Conservation (phyloP, 345 rosid genomes). For the Erucastrum elatum region DNA sequence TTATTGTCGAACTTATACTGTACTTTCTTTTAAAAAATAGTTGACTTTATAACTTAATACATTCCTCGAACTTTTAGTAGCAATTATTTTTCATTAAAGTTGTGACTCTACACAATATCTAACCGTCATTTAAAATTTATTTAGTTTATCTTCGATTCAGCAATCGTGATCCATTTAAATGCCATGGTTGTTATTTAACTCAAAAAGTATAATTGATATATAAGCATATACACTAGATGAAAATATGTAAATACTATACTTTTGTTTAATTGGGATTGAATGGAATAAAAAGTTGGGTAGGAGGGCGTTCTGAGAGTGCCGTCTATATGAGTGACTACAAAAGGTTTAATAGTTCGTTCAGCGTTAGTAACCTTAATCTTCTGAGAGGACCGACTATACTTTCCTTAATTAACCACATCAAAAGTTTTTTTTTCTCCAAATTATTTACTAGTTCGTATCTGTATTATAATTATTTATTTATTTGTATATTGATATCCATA, state of each 20-base stretch:
- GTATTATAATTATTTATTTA: not conserved
- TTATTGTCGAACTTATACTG: not conserved
- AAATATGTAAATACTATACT: not conserved
- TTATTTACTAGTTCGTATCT: not conserved
- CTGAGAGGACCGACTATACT: slow-evolving; percentile 15
- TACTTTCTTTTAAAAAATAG: not conserved
- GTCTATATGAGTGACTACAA: slow-evolving; percentile 20
- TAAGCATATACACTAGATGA: not conserved
- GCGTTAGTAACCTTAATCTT: slow-evolving; percentile 12
- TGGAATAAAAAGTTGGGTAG: not conserved
- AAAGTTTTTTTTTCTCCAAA: not conserved
- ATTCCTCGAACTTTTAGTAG: not conserved
- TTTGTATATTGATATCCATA: not conserved
- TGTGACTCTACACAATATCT: not conserved
- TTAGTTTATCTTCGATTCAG: not conserved
- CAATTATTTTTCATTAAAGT: not conserved
- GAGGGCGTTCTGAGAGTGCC: slow-evolving; percentile 29
- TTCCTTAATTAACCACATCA: not conserved
- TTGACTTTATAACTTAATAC: not conserved
- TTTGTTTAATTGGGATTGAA: not conserved
- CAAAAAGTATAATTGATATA: not conserved
- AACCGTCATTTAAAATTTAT: not conserved
- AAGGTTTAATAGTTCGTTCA: not conserved
- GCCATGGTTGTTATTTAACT: not conserved
- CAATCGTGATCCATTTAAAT: not conserved